A percentile compares a stretch with the other conserved stretches of the same genome.
Evolutionary conservation across 1,284 basidiomycete species (phyloP).

Genomic region (Moniliophthora roreri): DNA sequence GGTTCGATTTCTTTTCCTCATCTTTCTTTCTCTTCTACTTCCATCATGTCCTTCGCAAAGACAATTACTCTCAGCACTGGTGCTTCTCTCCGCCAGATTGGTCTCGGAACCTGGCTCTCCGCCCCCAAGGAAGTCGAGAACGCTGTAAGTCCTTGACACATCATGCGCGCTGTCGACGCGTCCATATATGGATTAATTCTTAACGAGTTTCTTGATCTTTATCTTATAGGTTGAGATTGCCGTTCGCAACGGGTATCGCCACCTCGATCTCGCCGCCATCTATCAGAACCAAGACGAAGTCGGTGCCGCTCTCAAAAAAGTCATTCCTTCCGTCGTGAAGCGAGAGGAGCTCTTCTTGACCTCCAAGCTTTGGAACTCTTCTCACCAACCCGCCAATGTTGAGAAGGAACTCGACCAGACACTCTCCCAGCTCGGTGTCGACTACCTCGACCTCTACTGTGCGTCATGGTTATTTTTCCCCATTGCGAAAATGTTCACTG

Average conservation of each 20-base stretch:
- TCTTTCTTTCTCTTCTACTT: slow-evolving; percentile 4
- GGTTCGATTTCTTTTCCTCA: not conserved
- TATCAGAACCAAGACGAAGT: slow-evolving; percentile 79
- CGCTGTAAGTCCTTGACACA: slow-evolving; percentile 48
- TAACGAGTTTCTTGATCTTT: slow-evolving; percentile 7
- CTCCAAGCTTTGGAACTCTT: slow-evolving; percentile 78
- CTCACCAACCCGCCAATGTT: slow-evolving; percentile 61
- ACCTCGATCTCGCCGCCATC: slow-evolving; percentile 77
- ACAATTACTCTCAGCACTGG: slow-evolving; percentile 53
- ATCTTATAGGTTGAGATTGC: slow-evolving; percentile 65
- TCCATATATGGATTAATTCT: slow-evolving; percentile 2
- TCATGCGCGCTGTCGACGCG: slow-evolving; percentile 4
- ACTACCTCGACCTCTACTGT: slow-evolving; percentile 83
- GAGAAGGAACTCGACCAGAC: slow-evolving; percentile 77
- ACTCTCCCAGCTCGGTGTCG: slow-evolving; percentile 65
- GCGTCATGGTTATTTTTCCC: slow-evolving; percentile 21
- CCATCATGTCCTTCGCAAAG: slow-evolving; percentile 60
- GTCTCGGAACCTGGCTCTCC: slow-evolving; percentile 83
- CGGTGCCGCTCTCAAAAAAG: slow-evolving; percentile 71
- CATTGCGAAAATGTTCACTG: not conserved
- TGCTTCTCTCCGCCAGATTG: slow-evolving; percentile 65
- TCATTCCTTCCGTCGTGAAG: slow-evolving; percentile 75
- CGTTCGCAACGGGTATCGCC: slow-evolving; percentile 73
- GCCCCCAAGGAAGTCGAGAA: slow-evolving; percentile 76
- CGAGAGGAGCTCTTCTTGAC: slow-evolving; percentile 86